phyloP scores from a whole-genome alignment of 169 alveolate genomes.

The Perkinsus chesapeaki region DNA sequence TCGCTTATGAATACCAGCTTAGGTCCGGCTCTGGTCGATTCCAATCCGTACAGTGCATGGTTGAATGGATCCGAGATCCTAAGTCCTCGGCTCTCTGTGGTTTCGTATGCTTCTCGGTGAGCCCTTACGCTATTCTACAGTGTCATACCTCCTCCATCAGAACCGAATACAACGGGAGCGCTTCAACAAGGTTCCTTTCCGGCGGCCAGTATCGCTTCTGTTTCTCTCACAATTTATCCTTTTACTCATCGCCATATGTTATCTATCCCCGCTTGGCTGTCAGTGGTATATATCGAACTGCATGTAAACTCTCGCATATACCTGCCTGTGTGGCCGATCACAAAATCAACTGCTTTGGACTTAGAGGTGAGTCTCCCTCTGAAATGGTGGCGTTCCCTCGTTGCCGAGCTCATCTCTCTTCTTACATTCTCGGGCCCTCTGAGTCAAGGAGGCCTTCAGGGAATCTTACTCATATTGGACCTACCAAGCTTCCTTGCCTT shows the following conservation, averaged over 20 bases:
- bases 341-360: not conserved
- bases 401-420: too few species aligned
- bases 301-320: not conserved
- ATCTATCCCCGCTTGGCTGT: not conserved
- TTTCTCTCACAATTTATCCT: not conserved
- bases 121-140: not conserved
- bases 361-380: not conserved
- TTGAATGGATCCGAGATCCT: not conserved
- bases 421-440: too few species aligned
- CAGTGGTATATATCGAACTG: not conserved
- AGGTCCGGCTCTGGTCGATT: not conserved
- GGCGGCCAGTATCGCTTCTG: not conserved
- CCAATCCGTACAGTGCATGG: not conserved
- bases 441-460: too few species aligned
- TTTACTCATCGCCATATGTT: not conserved
- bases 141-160: not conserved
- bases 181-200: not conserved
- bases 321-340: not conserved
- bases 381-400: not conserved
- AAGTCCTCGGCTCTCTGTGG: not conserved
- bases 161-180: not conserved
- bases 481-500: too few species aligned
- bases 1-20: not conserved
- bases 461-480: too few species aligned
- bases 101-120: not conserved